phyloP scores from a whole-genome alignment of 2,329 filamentous ascomycete species.

The Penicillium occitanis region DNA sequence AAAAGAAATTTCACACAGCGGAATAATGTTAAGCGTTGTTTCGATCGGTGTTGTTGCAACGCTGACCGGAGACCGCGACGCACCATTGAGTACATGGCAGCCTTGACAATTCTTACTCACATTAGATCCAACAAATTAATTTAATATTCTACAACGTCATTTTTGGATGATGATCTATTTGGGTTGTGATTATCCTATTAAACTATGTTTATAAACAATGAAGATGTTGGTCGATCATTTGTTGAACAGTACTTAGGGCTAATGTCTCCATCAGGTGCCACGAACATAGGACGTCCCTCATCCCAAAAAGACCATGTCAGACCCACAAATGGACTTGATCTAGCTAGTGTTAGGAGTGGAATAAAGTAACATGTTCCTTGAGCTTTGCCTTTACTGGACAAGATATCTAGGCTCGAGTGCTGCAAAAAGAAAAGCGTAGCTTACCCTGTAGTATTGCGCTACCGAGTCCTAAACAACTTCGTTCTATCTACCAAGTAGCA shows the following conservation, averaged over 20 bases:
- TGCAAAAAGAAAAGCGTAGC: conserved; percentile 4
- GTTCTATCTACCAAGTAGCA: neutral
- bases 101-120: neutral
- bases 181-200: neutral
- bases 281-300: neutral
- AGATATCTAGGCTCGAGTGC: neutral
- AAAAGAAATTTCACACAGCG: neutral
- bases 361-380: neutral
- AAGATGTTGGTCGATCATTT: neutral
- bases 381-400: neutral
- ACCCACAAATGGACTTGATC: neutral
- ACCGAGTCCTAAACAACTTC: neutral
- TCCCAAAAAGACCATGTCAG: neutral
- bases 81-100: neutral
- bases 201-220: neutral
- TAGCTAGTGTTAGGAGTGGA: neutral
- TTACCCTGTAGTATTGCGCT: conserved; percentile 7
- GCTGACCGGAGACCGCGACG: conserved; percentile 7
- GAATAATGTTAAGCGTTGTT: neutral
- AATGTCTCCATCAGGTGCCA: neutral
- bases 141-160: neutral
- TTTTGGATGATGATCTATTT: neutral
- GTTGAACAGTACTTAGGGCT: neutral
- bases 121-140: neutral
- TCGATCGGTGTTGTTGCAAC: conserved; percentile 7